A percentile compares a stretch with the other conserved stretches of the same genome.
These are phyloP conservation scores for Coemansia reversa DNA, from an alignment of 192 early-diverging fungal genomes.

Conservation along the genomic window DNA sequence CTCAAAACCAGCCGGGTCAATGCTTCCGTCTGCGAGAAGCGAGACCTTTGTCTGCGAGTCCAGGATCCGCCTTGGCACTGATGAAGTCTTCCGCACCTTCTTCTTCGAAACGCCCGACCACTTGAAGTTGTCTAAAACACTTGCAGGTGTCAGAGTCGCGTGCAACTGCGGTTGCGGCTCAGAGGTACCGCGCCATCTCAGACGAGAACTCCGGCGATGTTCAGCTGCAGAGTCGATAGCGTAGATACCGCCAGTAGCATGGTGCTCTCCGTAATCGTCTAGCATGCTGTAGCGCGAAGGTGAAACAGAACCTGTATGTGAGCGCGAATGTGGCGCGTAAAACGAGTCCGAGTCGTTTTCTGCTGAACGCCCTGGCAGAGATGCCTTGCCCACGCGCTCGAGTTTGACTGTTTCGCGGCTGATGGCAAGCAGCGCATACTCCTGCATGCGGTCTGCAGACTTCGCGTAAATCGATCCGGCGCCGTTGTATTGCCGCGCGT, in stretches of 20 bases:
- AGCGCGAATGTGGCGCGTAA: conserved; percentile 16
- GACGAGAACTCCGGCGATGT: conserved; percentile 33
- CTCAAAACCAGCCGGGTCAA: conserved; percentile 34
- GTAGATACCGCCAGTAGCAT: conserved; percentile 4
- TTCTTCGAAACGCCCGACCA: conserved; percentile 24
- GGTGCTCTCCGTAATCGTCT: conserved; percentile 30
- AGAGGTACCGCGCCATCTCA: conserved; percentile 31
- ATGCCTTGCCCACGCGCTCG: conserved; percentile 35
- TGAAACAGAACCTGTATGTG: conserved; percentile 26
- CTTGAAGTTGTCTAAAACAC: conserved; percentile 40
- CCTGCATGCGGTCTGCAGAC: conserved; percentile 73
- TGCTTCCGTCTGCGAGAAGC: conserved; percentile 34
- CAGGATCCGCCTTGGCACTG: conserved; percentile 22
- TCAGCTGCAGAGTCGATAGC: conserved; percentile 1
- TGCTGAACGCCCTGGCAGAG: conserved; percentile 8
- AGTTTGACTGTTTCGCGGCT: conserved; percentile 58
- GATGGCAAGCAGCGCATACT: conserved; percentile 69
- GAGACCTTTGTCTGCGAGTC: conserved; percentile 29
- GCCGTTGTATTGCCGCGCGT: conserved; percentile 83
- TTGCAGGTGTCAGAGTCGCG: conserved; percentile 20
- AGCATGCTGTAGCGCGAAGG: conserved; percentile 23
- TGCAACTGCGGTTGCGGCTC: conserved; percentile 2
- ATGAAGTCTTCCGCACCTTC: conserved; percentile 10
- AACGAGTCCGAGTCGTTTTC: conserved; percentile 16
- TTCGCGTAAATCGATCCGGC: conserved; percentile 78